A percentile compares a stretch with the other conserved stretches of the same genome.
Evolutionary conservation across 2,329 filamentous ascomycete genomes (phyloP).

Genomic region (Colletotrichum lindemuthianum): DNA sequence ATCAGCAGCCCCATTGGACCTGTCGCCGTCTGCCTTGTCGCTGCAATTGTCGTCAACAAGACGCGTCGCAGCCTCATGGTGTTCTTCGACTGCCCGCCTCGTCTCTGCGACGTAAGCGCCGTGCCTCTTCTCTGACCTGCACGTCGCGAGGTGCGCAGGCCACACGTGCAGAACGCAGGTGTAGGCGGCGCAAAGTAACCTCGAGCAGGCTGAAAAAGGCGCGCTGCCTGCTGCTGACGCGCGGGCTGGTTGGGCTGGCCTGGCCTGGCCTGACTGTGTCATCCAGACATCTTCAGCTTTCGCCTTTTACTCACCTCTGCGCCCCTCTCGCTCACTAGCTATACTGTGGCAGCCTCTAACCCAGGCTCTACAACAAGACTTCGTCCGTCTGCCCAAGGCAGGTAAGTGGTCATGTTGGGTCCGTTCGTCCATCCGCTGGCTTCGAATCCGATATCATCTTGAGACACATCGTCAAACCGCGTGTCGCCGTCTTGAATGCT

Average conservation of each 20-base stretch:
- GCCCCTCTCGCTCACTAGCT: background rate
- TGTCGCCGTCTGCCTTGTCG: too few species aligned
- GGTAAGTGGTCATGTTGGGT: background rate
- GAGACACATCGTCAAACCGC: conserved; percentile 28
- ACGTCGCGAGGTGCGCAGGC: conserved; percentile 1
- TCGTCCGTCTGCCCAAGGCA: background rate
- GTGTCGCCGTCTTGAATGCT: conserved; percentile 15
- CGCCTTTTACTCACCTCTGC: background rate
- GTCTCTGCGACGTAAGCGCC: background rate
- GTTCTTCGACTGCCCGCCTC: background rate
- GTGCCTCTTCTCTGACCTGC: background rate
- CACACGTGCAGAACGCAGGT: conserved; percentile 8
- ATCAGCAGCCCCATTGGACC: too few species aligned
- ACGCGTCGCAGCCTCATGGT: too few species aligned
- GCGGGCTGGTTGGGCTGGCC: conserved; percentile 1
- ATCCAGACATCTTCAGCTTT: conserved; percentile 1
- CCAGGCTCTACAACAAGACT: too few species aligned
- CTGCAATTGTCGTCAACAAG: too few species aligned
- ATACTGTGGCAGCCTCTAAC: too few species aligned
- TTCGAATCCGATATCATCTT: conserved; percentile 2
- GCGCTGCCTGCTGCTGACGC: background rate
- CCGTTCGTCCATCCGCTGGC: background rate
- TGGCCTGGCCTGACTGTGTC: background rate
- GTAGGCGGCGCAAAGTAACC: conserved; percentile 22
- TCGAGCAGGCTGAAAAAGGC: conserved; percentile 9